Evolutionary conservation across 345 rosid species (phyloP).

Genomic region (Rhizophora apiculata): DNA sequence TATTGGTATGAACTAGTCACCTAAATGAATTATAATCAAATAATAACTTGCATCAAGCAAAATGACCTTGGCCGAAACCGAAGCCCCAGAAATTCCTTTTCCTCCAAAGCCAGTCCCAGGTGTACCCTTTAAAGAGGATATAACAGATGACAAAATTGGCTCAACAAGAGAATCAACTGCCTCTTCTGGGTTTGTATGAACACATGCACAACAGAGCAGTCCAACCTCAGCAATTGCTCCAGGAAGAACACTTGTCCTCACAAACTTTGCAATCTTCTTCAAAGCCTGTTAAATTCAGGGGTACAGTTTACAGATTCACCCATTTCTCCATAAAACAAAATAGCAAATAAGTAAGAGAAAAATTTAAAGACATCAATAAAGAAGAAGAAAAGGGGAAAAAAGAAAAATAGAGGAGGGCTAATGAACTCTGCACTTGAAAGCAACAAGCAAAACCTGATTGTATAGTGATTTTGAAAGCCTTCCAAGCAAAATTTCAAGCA

Average conservation of each 20-base stretch:
- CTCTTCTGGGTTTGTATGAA: conserved; percentile 93
- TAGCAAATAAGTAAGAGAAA: too few relatives aligned
- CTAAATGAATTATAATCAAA: background rate
- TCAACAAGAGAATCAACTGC: conserved; percentile 80
- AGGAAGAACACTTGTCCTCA: conserved; percentile 86
- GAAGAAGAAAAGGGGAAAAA: too few relatives aligned
- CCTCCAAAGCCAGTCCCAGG: conserved; percentile 94
- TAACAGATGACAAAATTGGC: conserved; percentile 70
- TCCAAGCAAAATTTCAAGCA: conserved; percentile 97
- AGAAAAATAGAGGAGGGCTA: background rate
- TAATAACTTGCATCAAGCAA: conserved; percentile 23
- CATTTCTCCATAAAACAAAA: background rate
- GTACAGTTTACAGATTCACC: conserved; percentile 15
- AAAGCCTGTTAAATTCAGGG: conserved; percentile 59
- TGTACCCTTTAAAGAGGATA: conserved; percentile 83
- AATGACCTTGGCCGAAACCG: conserved; percentile 62
- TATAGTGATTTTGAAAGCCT: conserved; percentile 79
- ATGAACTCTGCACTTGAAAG: conserved; percentile 17
- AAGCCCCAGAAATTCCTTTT: conserved; percentile 44
- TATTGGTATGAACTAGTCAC: conserved; percentile 11
- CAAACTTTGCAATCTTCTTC: conserved; percentile 93
- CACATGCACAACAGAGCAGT: conserved; percentile 94
- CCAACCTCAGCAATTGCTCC: conserved; percentile 99
- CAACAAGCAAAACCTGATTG: conserved; percentile 56
- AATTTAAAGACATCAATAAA: too few relatives aligned